Percentiles rank a stretch among this genome's conserved stretches.
These are phyloP conservation scores for Ampelocalamus luodianensis DNA, from an alignment of 176 grass and related monocot species.

Conservation along the genomic window DNA sequence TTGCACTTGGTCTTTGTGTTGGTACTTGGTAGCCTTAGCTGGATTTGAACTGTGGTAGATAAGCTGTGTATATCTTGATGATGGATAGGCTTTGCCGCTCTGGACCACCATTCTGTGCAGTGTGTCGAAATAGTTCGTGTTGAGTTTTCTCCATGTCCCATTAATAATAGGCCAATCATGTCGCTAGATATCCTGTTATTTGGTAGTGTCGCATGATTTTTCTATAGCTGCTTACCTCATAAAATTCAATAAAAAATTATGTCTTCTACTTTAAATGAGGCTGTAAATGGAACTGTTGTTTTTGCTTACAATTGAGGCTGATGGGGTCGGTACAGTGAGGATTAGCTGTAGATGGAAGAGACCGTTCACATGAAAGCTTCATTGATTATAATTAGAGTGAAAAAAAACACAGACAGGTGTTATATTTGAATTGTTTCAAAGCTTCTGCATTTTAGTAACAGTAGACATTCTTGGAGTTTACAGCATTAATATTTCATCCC, in stretches of 20 bases:
- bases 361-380: background rate
- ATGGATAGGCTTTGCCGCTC: background rate
- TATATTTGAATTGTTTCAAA: conserved; percentile 8
- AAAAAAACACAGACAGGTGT: background rate
- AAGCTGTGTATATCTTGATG: conserved; percentile 2
- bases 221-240: conserved; percentile 35
- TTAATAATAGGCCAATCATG: conserved; percentile 41
- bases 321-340: background rate
- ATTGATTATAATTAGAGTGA: background rate
- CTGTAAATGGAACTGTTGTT: conserved; percentile 2
- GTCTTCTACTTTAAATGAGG: background rate
- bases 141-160: conserved; percentile 10
- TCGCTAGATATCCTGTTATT: background rate
- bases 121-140: conserved; percentile 18
- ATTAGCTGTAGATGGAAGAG: background rate
- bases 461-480: background rate
- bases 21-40: conserved; percentile 6
- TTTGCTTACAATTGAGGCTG: background rate
- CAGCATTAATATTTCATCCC: background rate
- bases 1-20: background rate
- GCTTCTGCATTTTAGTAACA: background rate
- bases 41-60: conserved; percentile 22
- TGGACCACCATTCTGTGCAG: conserved; percentile 5
- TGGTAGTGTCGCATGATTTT: background rate
- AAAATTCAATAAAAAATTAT: background rate